A percentile compares a stretch with the other conserved stretches of the same genome.
Conservation (phyloP, 192 early-diverging fungal species). For the Chytriomyces sp. region DNA sequence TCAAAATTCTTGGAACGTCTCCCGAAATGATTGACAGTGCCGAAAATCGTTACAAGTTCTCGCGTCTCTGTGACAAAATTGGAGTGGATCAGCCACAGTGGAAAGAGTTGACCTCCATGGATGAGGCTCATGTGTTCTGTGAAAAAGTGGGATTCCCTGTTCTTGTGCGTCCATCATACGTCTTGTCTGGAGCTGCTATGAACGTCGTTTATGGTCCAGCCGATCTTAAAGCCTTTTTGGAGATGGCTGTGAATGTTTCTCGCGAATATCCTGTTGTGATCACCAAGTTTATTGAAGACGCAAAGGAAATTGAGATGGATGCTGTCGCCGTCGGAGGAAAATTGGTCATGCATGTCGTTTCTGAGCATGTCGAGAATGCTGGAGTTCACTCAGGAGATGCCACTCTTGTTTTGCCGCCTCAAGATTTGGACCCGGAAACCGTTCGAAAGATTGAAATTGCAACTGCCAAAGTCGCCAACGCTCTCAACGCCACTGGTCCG, state of each 20-base stretch:
- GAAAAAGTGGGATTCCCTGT: slow-evolving; percentile 91
- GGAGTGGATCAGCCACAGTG: slow-evolving; percentile 97
- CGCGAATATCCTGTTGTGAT: slow-evolving; percentile 96
- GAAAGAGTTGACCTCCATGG: slow-evolving; percentile 91
- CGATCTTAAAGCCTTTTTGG: slow-evolving; percentile 84
- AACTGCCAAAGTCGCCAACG: slow-evolving; percentile 89
- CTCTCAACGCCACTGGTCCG: slow-evolving; percentile 95
- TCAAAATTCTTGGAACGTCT: slow-evolving; percentile 92
- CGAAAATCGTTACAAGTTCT: slow-evolving; percentile 98
- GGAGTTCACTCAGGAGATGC: slow-evolving; percentile 99
- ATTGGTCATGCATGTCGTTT: slow-evolving; percentile 84
- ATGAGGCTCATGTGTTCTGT: slow-evolving; percentile 87
- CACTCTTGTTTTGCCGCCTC: slow-evolving; percentile 92
- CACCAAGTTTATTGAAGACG: slow-evolving; percentile 97
- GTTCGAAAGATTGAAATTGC: slow-evolving; percentile 91
- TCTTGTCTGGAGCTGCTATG: slow-evolving; percentile 99
- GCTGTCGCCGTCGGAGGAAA: slow-evolving; percentile 95
- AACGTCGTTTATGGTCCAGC: slow-evolving; percentile 89
- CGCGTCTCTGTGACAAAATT: slow-evolving; percentile 92
- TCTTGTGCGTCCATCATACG: slow-evolving; percentile 96
- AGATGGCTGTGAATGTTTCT: slow-evolving; percentile 89
- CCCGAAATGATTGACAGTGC: slow-evolving; percentile 97
- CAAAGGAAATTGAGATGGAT: slow-evolving; percentile 98
- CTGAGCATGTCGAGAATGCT: slow-evolving; percentile 99
- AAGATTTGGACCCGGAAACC: slow-evolving; percentile 93